These are phyloP conservation scores for Dactylonectria estremocensis DNA, from an alignment of 2,329 filamentous ascomycete genomes.

Conservation along the genomic window DNA sequence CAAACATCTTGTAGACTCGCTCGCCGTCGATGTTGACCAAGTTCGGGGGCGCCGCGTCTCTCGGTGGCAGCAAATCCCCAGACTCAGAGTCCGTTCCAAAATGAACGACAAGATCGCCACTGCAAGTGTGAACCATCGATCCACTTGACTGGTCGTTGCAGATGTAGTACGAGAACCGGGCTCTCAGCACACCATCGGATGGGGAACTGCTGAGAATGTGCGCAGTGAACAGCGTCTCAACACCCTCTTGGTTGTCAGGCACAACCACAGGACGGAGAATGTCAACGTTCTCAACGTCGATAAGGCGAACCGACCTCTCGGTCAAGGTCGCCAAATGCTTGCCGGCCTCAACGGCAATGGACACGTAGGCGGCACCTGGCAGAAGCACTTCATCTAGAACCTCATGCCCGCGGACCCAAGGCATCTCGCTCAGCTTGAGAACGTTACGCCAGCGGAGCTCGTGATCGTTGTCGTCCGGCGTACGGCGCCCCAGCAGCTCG, in stretches of 20 bases:
- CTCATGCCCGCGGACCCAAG: conserved; percentile 25
- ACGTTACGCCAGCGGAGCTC: conserved; percentile 29
- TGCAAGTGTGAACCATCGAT: conserved; percentile 30
- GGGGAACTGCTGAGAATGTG: conserved; percentile 5
- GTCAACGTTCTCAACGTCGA: conserved; percentile 33
- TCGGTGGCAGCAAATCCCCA: conserved; percentile 22
- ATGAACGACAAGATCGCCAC: conserved; percentile 27
- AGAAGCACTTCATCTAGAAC: conserved; percentile 26
- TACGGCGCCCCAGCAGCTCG: conserved; percentile 25
- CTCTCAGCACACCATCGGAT: conserved; percentile 19
- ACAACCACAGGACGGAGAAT: conserved; percentile 32
- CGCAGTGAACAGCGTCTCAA: conserved; percentile 31
- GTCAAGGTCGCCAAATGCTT: conserved; percentile 18
- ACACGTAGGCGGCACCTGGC: conserved; percentile 28
- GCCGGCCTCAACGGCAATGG: conserved; percentile 26
- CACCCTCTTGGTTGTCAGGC: conserved; percentile 31
- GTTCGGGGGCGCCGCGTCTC: conserved; percentile 15
- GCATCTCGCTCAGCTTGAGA: conserved; percentile 27
- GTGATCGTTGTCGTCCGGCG: conserved; percentile 23
- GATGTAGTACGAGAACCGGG: conserved; percentile 31
- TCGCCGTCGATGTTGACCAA: conserved; percentile 24
- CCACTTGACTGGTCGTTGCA: conserved; percentile 25
- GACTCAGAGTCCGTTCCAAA: conserved; percentile 5
- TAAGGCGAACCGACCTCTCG: conserved; percentile 7
- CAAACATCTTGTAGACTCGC: conserved; percentile 32